Conservation (phyloP, 345 rosid genomes). For the Citrus sinensis region DVS_A1.0 CM039165.1:34267501-34268000, state of each 20-base stretch:
- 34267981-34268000: not conserved
- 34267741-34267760: not conserved
- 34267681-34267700: no score
- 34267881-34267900: not conserved
- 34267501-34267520: not conserved
- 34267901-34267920: not conserved
- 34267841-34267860: not conserved
- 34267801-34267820: no score
- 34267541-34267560: not conserved
- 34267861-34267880: constrained; percentile 1
- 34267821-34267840: not conserved
- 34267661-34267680: no score
- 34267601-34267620: no score
- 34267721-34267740: not conserved
- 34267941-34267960: not conserved
- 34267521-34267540: not conserved
- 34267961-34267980: not conserved
- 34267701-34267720: not conserved
- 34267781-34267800: not conserved
- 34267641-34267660: not conserved
- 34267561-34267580: not conserved
- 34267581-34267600: not conserved
- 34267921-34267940: not conserved
- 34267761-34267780: not conserved
- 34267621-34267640: not conserved